A percentile compares a stretch with the other conserved stretches of the same genome.
Evolutionary conservation across 305 asterid genomes (phyloP).

Genomic region (Fraxinus xanthoxyloides): DNA sequence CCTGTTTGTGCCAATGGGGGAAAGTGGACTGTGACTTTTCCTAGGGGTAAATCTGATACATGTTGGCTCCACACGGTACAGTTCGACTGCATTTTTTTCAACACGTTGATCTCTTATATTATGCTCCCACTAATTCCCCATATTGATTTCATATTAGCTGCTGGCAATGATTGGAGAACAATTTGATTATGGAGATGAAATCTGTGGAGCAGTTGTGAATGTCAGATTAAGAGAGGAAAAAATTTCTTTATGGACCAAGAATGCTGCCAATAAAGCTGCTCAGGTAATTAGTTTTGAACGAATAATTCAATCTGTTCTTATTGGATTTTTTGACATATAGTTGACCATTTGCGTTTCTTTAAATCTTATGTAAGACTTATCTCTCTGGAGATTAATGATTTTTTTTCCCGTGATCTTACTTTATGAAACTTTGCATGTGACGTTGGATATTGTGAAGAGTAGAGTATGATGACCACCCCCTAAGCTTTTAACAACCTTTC

Average conservation of each 20-base stretch:
- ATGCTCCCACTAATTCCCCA: neutral
- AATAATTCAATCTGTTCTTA: neutral
- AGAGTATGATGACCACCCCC: neutral
- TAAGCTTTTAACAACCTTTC: neutral
- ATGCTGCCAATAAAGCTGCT: slow-evolving; percentile 88
- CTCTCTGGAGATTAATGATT: neutral
- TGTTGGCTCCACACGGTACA: slow-evolving; percentile 86
- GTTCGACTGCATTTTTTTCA: neutral
- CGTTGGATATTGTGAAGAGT: neutral
- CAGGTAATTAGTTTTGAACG: slow-evolving; percentile 55
- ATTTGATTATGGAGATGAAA: slow-evolving; percentile 91
- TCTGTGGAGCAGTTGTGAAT: slow-evolving; percentile 94
- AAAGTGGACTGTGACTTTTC: slow-evolving; percentile 66
- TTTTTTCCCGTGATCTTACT: neutral
- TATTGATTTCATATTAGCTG: slow-evolving; percentile 44
- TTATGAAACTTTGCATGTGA: slow-evolving; percentile 4
- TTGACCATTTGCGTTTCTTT: neutral
- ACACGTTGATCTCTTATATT: neutral
- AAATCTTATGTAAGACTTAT: neutral
- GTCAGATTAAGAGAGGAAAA: slow-evolving; percentile 70
- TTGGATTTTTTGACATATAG: neutral
- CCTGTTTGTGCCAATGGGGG: slow-evolving; percentile 96
- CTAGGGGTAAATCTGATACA: slow-evolving; percentile 69
- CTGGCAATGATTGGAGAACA: slow-evolving; percentile 98
- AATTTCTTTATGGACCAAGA: slow-evolving; percentile 86